Evolutionary conservation across 1,139 yeast species (phyloP), one percentile per base, ranked within the genome.

Genomic region (Debaryomycetaceae sp.): DNA sequence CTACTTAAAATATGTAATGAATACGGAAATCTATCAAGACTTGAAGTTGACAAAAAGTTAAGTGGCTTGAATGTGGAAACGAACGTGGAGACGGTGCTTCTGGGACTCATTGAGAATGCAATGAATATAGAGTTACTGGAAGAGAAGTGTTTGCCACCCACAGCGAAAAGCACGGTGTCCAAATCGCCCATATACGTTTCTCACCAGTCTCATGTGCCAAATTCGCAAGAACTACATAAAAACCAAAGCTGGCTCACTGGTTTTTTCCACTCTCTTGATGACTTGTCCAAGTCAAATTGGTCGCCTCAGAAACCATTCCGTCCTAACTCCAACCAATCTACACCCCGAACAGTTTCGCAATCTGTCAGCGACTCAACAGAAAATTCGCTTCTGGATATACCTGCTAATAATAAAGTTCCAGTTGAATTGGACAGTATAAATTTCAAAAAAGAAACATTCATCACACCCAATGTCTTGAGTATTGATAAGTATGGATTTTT

Each of bases 401-500:
- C 6, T n/a, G 11, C 19, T 28, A 17, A 35, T 17, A 16, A 44
- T 36, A 46, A 53, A 22, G 69, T 62, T 0, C 79, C 80, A 0
- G 67, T 77, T 32, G 82, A 77, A 47, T 59, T 77, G 49, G 75
- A 70, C 26, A 67, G 61, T 35, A 63, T 73, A 17, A 63, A 58
- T 13, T 17, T 68, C 3, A 55, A 41, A 48, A 51, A 45, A 43
- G 54, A 9, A 14, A 24, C 19, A 8, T 19, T 33, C 4, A 31
- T 34, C 5, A 17, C 38, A 6, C 37, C 38, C n/a, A 31, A 49
- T 6, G 56, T 55, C 18, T 53, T 59, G 7, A 56, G 59, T 29
- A 67, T 78, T 6, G 83, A 78, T 48, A 61, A 74, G 42, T 77
- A 70, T 52, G 83, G 83, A 0, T 78, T 78, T 51, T 62, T 76